These are phyloP conservation scores for Geotrichum ghanense DNA, from an alignment of 805 yeast genomes.

Conservation along the genomic window DNA sequence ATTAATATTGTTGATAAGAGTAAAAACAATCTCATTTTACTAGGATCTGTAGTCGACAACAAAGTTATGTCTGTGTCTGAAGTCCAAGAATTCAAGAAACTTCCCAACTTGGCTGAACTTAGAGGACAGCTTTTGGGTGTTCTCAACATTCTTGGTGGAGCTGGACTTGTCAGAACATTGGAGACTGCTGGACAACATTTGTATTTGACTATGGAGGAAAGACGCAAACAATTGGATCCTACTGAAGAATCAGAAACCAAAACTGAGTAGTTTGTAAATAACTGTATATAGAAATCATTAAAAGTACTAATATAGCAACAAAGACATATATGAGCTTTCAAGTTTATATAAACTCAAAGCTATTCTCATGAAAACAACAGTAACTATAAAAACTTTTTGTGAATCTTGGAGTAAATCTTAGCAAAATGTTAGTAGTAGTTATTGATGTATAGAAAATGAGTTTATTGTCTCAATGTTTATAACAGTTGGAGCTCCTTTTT, in stretches of 20 bases:
- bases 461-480: no score
- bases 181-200: conserved; percentile 55
- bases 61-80: conserved; percentile 40
- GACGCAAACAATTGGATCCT: conserved; percentile 32
- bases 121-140: conserved; percentile 77
- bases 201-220: conserved; percentile 65
- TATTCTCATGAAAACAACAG: no score
- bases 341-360: no score
- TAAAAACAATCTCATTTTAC: conserved; percentile 62
- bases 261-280: neutral
- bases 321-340: no score
- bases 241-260: conserved; percentile 6
- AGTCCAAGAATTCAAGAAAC: conserved; percentile 52
- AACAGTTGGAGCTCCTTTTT: no score
- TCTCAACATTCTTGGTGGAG: conserved; percentile 78
- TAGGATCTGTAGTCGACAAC: conserved; percentile 77
- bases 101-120: conserved; percentile 60
- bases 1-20: conserved; percentile 49
- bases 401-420: no score
- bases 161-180: conserved; percentile 74
- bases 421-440: no score
- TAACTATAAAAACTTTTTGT: no score
- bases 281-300: no score
- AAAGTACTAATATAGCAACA: no score
- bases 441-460: no score